Evolutionary conservation across 202 grass and related monocot species (phyloP).

Genomic region (Thinopyrum obtusiflorum): DNA sequence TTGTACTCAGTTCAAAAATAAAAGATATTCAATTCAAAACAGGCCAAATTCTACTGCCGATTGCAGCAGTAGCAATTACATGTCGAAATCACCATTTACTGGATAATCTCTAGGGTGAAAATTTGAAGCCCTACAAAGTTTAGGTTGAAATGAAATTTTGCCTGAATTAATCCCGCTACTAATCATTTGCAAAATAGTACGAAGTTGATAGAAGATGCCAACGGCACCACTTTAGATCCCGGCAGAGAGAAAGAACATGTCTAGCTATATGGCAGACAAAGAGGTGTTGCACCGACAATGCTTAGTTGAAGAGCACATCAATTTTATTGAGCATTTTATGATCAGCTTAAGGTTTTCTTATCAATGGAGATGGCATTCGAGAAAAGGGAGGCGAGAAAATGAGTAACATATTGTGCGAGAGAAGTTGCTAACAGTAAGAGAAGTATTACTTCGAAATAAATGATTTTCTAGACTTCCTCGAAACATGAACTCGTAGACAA

Average conservation of each 20-base stretch:
- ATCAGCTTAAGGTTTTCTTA: neutral
- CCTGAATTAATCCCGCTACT: neutral
- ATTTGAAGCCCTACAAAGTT: neutral
- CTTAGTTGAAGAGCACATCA: neutral
- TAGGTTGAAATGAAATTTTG: neutral
- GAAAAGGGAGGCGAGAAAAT: conserved; percentile 1
- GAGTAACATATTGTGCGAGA: neutral
- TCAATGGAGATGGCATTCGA: neutral
- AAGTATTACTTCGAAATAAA: conserved; percentile 88
- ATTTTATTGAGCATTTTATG: neutral
- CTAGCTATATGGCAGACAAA: neutral
- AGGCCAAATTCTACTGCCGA: neutral
- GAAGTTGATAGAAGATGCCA: conserved; percentile 18
- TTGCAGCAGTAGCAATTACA: neutral
- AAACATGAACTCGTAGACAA: conserved; percentile 98
- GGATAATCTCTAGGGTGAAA: conserved; percentile 10
- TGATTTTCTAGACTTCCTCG: conserved; percentile 99
- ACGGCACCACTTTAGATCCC: conserved; percentile 8
- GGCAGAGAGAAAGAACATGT: neutral
- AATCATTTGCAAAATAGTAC: neutral
- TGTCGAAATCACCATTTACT: conserved; percentile 1
- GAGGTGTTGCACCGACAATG: neutral
- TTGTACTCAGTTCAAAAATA: neutral
- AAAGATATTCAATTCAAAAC: neutral
- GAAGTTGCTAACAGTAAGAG: neutral